Percentiles rank a stretch among this genome's conserved stretches.
Evolutionary conservation across 2,329 filamentous ascomycete genomes (phyloP).

Genomic region (Dactylonectria macrodidyma): DNA sequence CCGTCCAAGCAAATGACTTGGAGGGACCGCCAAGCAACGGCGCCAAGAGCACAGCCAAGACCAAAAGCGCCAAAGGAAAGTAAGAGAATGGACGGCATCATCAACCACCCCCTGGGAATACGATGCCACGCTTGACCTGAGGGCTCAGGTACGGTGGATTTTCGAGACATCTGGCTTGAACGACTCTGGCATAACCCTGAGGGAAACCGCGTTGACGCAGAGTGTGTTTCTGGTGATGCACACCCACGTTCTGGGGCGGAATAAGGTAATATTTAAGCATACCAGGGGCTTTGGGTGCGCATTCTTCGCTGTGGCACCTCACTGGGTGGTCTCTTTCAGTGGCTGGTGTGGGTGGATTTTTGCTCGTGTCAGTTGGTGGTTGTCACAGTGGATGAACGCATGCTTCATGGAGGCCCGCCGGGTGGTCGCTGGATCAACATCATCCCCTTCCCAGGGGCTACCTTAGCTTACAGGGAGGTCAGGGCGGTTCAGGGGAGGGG

Average conservation of each 20-base stretch:
- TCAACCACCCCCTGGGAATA: not conserved
- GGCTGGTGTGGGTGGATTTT: not conserved
- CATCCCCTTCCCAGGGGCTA: not conserved
- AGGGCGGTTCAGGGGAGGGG: not conserved
- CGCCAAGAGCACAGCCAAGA: not conserved
- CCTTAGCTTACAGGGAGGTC: not conserved
- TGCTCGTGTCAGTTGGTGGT: not conserved
- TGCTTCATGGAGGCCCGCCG: not conserved
- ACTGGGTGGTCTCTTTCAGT: not conserved
- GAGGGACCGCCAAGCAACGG: not conserved
- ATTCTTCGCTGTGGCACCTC: not conserved
- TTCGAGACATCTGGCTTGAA: too few species aligned
- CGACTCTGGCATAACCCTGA: not conserved
- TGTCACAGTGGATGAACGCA: too few species aligned
- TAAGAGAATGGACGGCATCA: too few species aligned
- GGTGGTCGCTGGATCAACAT: not conserved
- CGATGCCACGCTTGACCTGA: not conserved
- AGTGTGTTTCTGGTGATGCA: constrained; percentile 4
- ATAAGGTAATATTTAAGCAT: constrained; percentile 51
- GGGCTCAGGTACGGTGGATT: not conserved
- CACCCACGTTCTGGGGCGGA: constrained; percentile 36
- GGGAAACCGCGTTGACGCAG: not conserved
- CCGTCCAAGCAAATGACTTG: not conserved
- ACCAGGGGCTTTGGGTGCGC: constrained; percentile 35
- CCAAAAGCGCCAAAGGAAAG: too few species aligned